phyloP scores from a whole-genome alignment of 768 basidiomycete genomes.

The Clavaria fumosa region DNA sequence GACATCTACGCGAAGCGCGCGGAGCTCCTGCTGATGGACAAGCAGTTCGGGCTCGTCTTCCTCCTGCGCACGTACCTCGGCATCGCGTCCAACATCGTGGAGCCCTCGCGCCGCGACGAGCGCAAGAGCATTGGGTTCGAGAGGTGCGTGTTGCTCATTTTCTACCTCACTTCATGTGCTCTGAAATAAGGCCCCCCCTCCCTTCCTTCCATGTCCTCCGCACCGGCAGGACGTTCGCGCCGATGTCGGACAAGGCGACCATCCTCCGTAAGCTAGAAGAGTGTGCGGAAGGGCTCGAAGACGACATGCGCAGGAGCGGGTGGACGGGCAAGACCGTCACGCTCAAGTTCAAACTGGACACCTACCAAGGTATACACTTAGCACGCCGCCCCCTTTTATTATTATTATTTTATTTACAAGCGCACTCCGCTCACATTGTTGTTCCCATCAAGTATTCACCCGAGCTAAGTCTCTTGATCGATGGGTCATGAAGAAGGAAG shows the following conservation, averaged over 20 bases:
- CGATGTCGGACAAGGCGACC: constrained; percentile 45
- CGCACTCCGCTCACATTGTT: neutral
- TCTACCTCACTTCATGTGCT: constrained; percentile 1
- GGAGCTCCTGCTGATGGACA: constrained; percentile 68
- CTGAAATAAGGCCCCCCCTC: no score
- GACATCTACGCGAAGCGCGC: constrained; percentile 73
- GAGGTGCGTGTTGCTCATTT: constrained; percentile 28
- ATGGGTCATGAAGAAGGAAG: constrained; percentile 67
- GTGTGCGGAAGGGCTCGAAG: constrained; percentile 66
- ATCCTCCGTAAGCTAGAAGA: constrained; percentile 69
- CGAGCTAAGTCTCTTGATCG: constrained; percentile 68
- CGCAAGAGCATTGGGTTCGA: constrained; percentile 89
- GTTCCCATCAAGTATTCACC: constrained; percentile 41
- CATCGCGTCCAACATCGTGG: constrained; percentile 69
- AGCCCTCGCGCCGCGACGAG: constrained; percentile 62
- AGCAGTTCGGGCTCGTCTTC: constrained; percentile 65
- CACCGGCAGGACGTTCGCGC: constrained; percentile 51
- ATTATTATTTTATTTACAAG: neutral
- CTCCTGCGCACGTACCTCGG: constrained; percentile 75
- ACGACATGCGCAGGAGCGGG: constrained; percentile 61
- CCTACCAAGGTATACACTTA: constrained; percentile 54
- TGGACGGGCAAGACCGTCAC: constrained; percentile 86
- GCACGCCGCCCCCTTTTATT: neutral
- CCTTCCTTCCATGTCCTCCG: no score
- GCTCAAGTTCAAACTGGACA: constrained; percentile 86